Base-by-base conservation (phyloP, 164 flowering plant species). In the Protea cynaroides region DNA sequence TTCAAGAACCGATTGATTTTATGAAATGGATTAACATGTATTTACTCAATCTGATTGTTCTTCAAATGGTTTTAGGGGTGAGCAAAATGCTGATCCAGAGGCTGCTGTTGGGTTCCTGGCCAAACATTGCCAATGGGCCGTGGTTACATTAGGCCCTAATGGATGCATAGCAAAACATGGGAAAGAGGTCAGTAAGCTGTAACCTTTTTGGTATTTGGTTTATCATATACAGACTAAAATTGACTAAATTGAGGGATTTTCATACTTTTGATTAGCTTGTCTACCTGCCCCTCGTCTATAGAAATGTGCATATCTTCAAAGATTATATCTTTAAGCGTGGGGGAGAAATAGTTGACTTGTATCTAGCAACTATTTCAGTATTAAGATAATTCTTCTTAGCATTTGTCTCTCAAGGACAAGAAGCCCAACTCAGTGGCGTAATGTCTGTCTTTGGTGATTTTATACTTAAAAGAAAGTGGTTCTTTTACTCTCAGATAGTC, bases 111-210 rank as follows among this genome's bases (percentile, higher is more conserved):
- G 79, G 25, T 90, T 76, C 76, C 67, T 94, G 69, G 80, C 82
- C 12, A 73, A 76, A 58, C 74, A 82, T 66, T 94, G 98, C 82
- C 73, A 71, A 50, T 90, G 96, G 92, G 92, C 96, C 40, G 98
- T 89, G 46, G 97, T 94, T 64, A 94, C 98, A 9, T 74, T 94
- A 59, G 97, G 90, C 43, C 18, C 84, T 8, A 79, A 86, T 18
- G 98, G 97, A 64, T 89, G 93, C 82, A 82, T 90, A 23, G 98
- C 89, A 1, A 87, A 83, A 69, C 95, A 87, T 65, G 86, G 88
- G 53, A 81, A 83, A 69, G 89, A 94, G 93, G 98, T 93, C 13
- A 51, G 86, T 78, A 14, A 66, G 58, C 5, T 34, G 53, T 9
- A 47, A 17, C 8, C 13, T 5, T 47, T 9, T 54, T n/a, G 13